Evolutionary conservation across 306 rosid species (phyloP).

Genomic region (Sesbania bispinosa): DNA sequence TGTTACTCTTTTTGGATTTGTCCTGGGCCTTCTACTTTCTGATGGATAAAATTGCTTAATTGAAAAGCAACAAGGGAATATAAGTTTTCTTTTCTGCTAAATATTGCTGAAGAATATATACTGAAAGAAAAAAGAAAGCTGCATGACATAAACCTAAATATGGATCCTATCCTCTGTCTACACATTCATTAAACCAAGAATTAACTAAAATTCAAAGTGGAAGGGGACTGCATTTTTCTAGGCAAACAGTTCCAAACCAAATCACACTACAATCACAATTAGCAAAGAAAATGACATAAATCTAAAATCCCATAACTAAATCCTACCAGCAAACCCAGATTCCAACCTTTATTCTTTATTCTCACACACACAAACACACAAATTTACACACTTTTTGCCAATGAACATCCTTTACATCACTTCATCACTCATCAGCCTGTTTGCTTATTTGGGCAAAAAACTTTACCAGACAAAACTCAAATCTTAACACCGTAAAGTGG

Average conservation of each 20-base stretch:
- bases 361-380: background rate
- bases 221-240: constrained; percentile 16
- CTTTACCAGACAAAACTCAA: constrained; percentile 20
- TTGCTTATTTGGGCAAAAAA: background rate
- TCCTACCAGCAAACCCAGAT: constrained; percentile 32
- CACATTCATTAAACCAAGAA: constrained; percentile 23
- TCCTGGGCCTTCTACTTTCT: background rate
- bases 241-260: background rate
- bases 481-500: constrained; percentile 22
- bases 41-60: constrained; percentile 20
- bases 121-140: background rate
- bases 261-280: background rate
- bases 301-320: constrained; percentile 15
- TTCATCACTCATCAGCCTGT: constrained; percentile 25
- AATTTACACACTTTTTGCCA: constrained; percentile 21
- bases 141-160: constrained; percentile 18
- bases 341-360: constrained; percentile 30
- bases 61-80: constrained; percentile 25
- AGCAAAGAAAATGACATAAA: constrained; percentile 21
- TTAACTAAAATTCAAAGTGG: background rate
- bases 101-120: constrained; percentile 21
- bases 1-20: constrained; percentile 23
- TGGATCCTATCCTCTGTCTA: constrained; percentile 8
- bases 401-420: constrained; percentile 23
- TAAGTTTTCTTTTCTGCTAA: constrained; percentile 16